Conservation (phyloP, 805 yeast genomes). For the Nakazawaea ernobii region DNA sequence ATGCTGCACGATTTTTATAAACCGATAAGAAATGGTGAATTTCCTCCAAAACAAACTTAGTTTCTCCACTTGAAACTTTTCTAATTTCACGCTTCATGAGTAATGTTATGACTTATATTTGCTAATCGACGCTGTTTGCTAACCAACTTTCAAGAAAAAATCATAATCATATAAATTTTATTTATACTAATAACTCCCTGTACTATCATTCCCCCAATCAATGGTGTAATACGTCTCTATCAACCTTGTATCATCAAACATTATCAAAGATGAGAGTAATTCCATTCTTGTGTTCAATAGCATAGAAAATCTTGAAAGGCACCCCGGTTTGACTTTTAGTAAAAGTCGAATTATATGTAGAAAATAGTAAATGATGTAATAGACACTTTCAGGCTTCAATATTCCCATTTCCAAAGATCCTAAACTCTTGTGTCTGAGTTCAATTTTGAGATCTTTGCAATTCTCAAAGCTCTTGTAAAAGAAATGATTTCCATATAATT, state of each 20-base stretch:
- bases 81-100: too few species aligned
- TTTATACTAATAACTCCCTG: too few species aligned
- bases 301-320: too few species aligned
- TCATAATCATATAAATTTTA: too few species aligned
- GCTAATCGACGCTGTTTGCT: too few species aligned
- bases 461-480: neutral
- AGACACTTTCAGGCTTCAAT: neutral
- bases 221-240: conserved; percentile 11
- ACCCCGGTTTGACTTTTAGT: neutral
- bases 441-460: neutral
- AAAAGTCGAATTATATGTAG: neutral
- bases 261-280: conserved; percentile 17
- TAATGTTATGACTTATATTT: neutral
- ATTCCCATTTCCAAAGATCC: neutral
- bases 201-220: neutral
- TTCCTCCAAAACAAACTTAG: neutral
- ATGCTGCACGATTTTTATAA: conserved; percentile 71
- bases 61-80: too few species aligned
- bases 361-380: conserved; percentile 2
- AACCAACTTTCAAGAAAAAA: too few species aligned
- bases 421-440: too few species aligned
- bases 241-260: conserved; percentile 15
- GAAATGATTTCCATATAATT: neutral
- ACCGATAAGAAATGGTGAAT: conserved; percentile 80
- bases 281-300: conserved; percentile 4